Conservation (phyloP, 176 grass and related monocot genomes). For the Juncus inflexus region DNA sequence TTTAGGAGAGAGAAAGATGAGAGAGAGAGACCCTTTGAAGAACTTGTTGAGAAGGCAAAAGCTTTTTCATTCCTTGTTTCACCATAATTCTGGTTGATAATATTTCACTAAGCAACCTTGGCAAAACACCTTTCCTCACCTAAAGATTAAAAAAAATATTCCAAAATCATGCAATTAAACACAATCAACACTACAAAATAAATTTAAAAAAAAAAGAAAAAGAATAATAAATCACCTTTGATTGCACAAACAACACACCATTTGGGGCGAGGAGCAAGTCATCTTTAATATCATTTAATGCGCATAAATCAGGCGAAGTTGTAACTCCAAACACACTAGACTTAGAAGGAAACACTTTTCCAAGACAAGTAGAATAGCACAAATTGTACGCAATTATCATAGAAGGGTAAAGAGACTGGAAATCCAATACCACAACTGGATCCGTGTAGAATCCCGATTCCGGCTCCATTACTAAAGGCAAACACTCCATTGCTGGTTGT, state of each 20-base stretch:
- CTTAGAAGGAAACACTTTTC: slow-evolving; percentile 86
- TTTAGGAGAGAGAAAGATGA: neutral
- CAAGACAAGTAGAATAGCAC: slow-evolving; percentile 93
- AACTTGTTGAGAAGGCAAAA: slow-evolving; percentile 66
- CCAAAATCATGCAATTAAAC: slow-evolving; percentile 24
- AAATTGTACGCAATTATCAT: slow-evolving; percentile 99
- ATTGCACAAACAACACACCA: slow-evolving; percentile 74
- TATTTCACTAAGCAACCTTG: slow-evolving; percentile 76
- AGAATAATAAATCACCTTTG: slow-evolving; percentile 53
- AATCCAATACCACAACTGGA: slow-evolving; percentile 93
- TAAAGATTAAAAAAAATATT: slow-evolving; percentile 30
- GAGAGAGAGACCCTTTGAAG: slow-evolving; percentile 57
- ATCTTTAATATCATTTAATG: slow-evolving; percentile 56
- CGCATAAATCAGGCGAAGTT: slow-evolving; percentile 51
- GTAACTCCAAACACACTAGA: slow-evolving; percentile 82
- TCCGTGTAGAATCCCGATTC: slow-evolving; percentile 92
- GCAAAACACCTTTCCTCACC: slow-evolving; percentile 91
- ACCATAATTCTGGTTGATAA: slow-evolving; percentile 91
- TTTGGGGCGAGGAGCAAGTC: slow-evolving; percentile 74
- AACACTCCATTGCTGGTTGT: slow-evolving; percentile 98
- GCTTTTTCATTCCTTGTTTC: slow-evolving; percentile 92
- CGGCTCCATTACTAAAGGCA: slow-evolving; percentile 98
- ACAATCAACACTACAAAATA: neutral
- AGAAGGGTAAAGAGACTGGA: slow-evolving; percentile 98
- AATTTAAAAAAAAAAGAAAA: neutral